Base-by-base conservation (phyloP, 805 yeast species). In the Kodamaea laetipori region DNA sequence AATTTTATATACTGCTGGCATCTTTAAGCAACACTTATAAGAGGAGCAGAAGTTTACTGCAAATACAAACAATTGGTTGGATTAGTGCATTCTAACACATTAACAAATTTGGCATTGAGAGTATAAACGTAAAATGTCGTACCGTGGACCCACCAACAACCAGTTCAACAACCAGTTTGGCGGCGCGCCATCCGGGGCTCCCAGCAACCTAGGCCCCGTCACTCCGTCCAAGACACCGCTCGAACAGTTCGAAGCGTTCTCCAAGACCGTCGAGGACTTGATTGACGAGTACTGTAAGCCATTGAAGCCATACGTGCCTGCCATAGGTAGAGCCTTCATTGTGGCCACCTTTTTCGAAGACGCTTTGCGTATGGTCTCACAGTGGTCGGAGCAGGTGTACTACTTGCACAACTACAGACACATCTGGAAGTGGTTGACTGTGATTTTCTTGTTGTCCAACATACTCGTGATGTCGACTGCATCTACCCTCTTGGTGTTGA, bases 331-430 rank as follows among this genome's bases (percentile, higher is more conserved):
- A 46, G 81, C 87, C 48, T 78, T 90, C 52, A 90, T 92, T 49
- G 96, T 92, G 44, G 95, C 96, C 38, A 94, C 98, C 0, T 92
- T 90, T 61, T 79, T 81, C 52, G 98, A 92, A 67, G 98, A 94
- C 60, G 78, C 96, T 3, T 61, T 84, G 41, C 78, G 99, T 64
- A 87, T 92, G 56, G 54, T 82, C 41, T 69, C 89, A 4, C 97
- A 90, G 69, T 92, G 97, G 97, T 65, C 76, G 26, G 96, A 88
- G 57, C 99, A 92, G 66, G 87, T 88, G 17, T 85, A 80, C 63
- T 92, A 86, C 64, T 73, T 94, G 54, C 77, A 86, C 71, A 80
- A 81, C 53, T 86, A 81, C 71, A 81, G 95, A 61, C 87, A 83
- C 54, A 70, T 83, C 47, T 95, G 95, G 64, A 76, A 80, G 53